A percentile compares a stretch with the other conserved stretches of the same genome.
phyloP scores from a whole-genome alignment of 805 yeast species.

The Peterozyma toletana region DNA sequence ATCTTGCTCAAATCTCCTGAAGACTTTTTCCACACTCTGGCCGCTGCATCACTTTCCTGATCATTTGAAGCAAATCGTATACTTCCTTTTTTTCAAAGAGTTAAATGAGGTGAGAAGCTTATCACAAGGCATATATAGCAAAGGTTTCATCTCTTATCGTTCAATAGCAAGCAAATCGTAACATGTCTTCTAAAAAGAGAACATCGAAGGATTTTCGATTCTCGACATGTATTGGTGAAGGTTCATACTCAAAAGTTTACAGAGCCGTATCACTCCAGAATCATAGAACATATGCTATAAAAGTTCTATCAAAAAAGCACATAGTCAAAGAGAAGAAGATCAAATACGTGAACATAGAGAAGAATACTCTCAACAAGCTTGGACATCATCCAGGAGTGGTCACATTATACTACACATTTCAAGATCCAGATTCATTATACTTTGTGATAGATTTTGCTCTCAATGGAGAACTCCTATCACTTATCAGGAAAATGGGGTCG shows the following conservation, averaged over 20 bases:
- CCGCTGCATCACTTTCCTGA: too few species aligned
- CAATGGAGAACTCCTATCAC: slow-evolving; percentile 84
- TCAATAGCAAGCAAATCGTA: neutral
- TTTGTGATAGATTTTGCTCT: slow-evolving; percentile 93
- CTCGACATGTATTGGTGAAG: slow-evolving; percentile 87
- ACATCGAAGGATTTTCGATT: slow-evolving; percentile 83
- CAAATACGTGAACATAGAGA: slow-evolving; percentile 78
- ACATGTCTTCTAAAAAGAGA: slow-evolving; percentile 30
- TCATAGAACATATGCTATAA: slow-evolving; percentile 77
- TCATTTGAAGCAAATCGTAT: too few species aligned
- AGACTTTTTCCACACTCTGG: too few species aligned
- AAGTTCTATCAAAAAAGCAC: slow-evolving; percentile 81
- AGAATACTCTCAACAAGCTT: slow-evolving; percentile 74
- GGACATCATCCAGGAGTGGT: slow-evolving; percentile 96
- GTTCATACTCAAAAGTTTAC: slow-evolving; percentile 91
- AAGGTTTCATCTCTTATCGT: too few species aligned
- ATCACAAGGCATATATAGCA: too few species aligned
- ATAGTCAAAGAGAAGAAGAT: slow-evolving; percentile 78
- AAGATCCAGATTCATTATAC: slow-evolving; percentile 79
- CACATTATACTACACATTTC: slow-evolving; percentile 87
- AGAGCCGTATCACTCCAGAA: slow-evolving; percentile 77
- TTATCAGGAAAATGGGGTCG: slow-evolving; percentile 73
- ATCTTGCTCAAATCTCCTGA: too few species aligned
- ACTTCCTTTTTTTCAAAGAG: too few species aligned
- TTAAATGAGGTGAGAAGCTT: too few species aligned